Percentiles rank a stretch among this genome's conserved stretches.
These are phyloP conservation scores for Calendula officinalis DNA, from an alignment of 129 eudicot species.

Conservation along the genomic window DNA sequence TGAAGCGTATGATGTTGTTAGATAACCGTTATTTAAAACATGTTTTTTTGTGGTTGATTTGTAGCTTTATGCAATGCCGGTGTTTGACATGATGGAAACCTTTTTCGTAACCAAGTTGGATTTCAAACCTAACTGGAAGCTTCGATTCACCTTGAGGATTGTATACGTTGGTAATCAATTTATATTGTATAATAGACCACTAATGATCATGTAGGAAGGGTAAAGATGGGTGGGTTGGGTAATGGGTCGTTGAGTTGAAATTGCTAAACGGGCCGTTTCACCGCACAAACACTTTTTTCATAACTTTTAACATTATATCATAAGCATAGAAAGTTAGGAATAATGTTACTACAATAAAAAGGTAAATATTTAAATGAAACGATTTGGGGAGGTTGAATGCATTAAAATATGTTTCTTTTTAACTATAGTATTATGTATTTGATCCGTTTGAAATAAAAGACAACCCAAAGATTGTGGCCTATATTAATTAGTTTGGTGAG, in stretches of 20 bases:
- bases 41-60: neutral
- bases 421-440: neutral
- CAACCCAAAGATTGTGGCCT: neutral
- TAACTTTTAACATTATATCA: neutral
- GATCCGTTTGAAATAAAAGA: neutral
- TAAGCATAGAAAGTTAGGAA: too few relatives aligned
- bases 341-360: too few relatives aligned
- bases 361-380: neutral
- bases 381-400: too few relatives aligned
- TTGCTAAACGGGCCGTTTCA: too few relatives aligned
- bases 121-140: conserved; percentile 48
- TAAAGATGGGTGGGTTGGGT: neutral
- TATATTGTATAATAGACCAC: neutral
- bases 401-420: too few relatives aligned
- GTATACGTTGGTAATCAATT: conserved; percentile 59
- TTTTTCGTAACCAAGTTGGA: conserved; percentile 59
- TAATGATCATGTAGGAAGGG: neutral
- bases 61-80: conserved; percentile 83
- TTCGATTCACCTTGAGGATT: conserved; percentile 58
- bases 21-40: neutral
- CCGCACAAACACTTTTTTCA: neutral
- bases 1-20: neutral
- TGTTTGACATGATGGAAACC: conserved; percentile 76
- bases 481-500: neutral
- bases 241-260: neutral